A percentile compares a stretch with the other conserved stretches of the same genome.
phyloP scores from a whole-genome alignment of 345 rosid genomes.

The Syzygium oleosum region DNA sequence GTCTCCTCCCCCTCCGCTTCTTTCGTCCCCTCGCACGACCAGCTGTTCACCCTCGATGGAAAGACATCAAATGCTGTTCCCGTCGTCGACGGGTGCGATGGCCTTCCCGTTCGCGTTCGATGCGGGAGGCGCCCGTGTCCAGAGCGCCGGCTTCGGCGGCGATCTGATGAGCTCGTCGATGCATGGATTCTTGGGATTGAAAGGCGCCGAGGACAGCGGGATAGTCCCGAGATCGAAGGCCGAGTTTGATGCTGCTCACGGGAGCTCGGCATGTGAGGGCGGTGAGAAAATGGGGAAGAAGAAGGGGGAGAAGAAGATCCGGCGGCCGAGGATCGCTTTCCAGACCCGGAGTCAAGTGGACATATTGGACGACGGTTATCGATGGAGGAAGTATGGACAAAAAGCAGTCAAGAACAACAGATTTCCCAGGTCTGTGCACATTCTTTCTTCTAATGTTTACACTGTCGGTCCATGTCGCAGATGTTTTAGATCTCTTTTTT shows the following conservation, averaged over 20 bases:
- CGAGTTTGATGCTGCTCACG: background rate
- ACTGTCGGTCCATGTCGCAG: background rate
- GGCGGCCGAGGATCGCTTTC: slow-evolving; percentile 44
- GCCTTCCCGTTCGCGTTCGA: background rate
- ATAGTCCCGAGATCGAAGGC: background rate
- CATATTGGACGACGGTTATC: slow-evolving; percentile 64
- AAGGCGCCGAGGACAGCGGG: background rate
- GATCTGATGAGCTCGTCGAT: background rate
- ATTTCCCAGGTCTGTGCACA: slow-evolving; percentile 27
- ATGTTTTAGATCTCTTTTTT: background rate
- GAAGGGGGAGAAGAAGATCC: slow-evolving; percentile 34
- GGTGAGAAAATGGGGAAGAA: slow-evolving; percentile 5
- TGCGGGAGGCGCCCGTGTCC: background rate
- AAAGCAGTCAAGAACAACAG: slow-evolving; percentile 63
- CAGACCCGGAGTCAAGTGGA: slow-evolving; percentile 66
- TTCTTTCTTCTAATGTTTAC: background rate
- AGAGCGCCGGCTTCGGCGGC: background rate
- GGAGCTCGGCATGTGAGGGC: slow-evolving; percentile 1
- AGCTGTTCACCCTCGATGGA: slow-evolving; percentile 22
- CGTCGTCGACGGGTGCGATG: slow-evolving; percentile 11
- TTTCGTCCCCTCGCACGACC: background rate
- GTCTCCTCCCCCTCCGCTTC: background rate
- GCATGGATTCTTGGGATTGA: slow-evolving; percentile 19
- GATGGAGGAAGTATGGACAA: slow-evolving; percentile 75
- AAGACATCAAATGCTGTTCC: slow-evolving; percentile 40